A percentile compares a stretch with the other conserved stretches of the same genome.
These are phyloP conservation scores for Fusarium sacchari DNA, from an alignment of 2,329 filamentous ascomycete genomes.

Conservation along the genomic window DNA sequence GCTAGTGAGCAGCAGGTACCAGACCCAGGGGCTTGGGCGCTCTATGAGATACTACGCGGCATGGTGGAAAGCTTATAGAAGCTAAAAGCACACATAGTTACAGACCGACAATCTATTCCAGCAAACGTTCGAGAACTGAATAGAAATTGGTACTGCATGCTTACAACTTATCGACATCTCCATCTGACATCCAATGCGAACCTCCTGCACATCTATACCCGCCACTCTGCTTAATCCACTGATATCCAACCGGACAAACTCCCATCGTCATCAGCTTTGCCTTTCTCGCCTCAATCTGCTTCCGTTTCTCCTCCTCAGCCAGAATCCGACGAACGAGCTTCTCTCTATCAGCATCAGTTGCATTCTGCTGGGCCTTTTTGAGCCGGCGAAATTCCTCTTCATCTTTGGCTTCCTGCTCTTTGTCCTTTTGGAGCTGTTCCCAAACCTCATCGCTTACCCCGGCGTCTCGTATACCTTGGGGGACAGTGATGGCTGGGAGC, in stretches of 20 bases:
- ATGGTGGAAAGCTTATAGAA: no score
- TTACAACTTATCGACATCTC: constrained; percentile 11
- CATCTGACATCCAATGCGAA: constrained; percentile 56
- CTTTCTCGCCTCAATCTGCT: constrained; percentile 54
- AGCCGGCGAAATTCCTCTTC: constrained; percentile 52
- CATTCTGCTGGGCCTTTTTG: constrained; percentile 42
- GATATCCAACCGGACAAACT: constrained; percentile 64
- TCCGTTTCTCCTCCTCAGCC: constrained; percentile 50
- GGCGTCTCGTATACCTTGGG: constrained; percentile 56
- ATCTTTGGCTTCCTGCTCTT: constrained; percentile 49
- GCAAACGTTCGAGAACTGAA: no score
- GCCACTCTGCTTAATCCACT: constrained; percentile 67
- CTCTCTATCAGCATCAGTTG: constrained; percentile 47
- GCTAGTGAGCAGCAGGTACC: no score
- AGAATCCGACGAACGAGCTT: constrained; percentile 47
- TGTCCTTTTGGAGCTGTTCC: constrained; percentile 67
- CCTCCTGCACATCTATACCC: constrained; percentile 74
- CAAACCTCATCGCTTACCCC: constrained; percentile 70
- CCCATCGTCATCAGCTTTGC: constrained; percentile 64
- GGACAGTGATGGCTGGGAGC: not conserved
- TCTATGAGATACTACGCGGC: no score
- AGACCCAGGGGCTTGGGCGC: no score
- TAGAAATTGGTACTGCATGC: not conserved
- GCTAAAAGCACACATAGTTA: no score
- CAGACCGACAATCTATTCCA: no score